phyloP scores from a whole-genome alignment of 225 moss, liverwort and hornwort genomes.

The Marchantia paleacea region DNA sequence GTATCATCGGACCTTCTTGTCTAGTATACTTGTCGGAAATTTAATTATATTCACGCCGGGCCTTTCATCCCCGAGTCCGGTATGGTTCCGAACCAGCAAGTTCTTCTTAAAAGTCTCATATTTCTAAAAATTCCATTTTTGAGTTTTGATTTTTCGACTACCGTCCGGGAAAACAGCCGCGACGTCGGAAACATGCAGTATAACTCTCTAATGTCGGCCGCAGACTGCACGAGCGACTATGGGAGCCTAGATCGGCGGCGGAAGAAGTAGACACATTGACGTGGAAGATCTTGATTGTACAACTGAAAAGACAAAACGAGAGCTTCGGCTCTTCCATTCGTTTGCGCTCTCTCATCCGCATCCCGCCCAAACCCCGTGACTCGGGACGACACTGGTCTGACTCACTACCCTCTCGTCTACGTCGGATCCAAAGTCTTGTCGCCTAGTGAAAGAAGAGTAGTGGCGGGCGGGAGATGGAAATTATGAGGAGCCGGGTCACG shows the following conservation, averaged over 20 bases:
- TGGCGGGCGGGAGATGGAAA: constrained; percentile 11
- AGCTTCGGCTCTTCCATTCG: constrained; percentile 13
- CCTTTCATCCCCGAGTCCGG: not conserved
- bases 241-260: constrained; percentile 10
- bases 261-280: not conserved
- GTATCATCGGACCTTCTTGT: constrained; percentile 8
- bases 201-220: constrained; percentile 9
- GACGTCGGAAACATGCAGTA: constrained; percentile 14
- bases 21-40: constrained; percentile 8
- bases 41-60: not conserved
- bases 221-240: constrained; percentile 12
- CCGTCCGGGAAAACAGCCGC: constrained; percentile 3
- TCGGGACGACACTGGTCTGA: constrained; percentile 8
- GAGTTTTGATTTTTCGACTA: not conserved
- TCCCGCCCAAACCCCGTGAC: constrained; percentile 13
- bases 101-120: not conserved
- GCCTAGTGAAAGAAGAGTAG: not conserved
- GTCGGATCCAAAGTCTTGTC: constrained; percentile 12
- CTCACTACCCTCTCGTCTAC: not conserved
- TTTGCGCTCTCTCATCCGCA: constrained; percentile 9
- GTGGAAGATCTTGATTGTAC: not conserved
- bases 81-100: not conserved
- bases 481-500: constrained; percentile 18
- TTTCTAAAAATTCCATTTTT: not conserved
- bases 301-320: constrained; percentile 1